Conservation (phyloP, 352 stramenopile species). For the Phytopythium kandeliae region DNA sequence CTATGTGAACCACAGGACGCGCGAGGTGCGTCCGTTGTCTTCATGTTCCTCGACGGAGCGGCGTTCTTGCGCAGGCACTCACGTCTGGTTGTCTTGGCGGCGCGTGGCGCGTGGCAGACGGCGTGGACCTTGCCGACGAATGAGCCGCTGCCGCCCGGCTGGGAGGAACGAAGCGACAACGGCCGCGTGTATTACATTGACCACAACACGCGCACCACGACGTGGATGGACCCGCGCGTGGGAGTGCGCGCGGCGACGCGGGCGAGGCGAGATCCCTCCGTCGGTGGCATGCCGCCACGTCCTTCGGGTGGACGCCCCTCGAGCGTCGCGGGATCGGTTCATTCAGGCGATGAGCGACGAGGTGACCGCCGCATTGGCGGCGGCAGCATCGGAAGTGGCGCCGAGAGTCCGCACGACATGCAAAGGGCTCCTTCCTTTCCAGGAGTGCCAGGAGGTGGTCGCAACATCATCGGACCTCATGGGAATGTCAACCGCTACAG, state of each 20-base stretch:
- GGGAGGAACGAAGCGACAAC: slow-evolving; percentile 73
- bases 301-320: not conserved
- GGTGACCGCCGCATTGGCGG: not conserved
- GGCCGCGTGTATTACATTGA: slow-evolving; percentile 82
- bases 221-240: slow-evolving; percentile 78
- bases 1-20: slow-evolving; percentile 81
- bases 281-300: not conserved
- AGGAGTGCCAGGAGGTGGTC: too few species aligned
- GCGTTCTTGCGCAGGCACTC: too few species aligned
- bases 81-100: too few species aligned
- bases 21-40: slow-evolving; percentile 57
- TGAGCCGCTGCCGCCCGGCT: slow-evolving; percentile 62
- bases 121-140: slow-evolving; percentile 72
- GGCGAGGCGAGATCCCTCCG: too few species aligned
- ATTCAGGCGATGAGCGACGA: not conserved
- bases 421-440: not conserved
- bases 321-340: not conserved
- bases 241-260: slow-evolving; percentile 9
- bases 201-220: slow-evolving; percentile 67
- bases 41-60: too few species aligned
- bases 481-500: slow-evolving; percentile 1
- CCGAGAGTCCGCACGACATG: not conserved
- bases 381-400: not conserved
- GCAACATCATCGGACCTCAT: not conserved
- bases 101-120: slow-evolving; percentile 47